Conservation (phyloP, 306 rosid genomes). For the peach (Prunus persica) region DNA sequence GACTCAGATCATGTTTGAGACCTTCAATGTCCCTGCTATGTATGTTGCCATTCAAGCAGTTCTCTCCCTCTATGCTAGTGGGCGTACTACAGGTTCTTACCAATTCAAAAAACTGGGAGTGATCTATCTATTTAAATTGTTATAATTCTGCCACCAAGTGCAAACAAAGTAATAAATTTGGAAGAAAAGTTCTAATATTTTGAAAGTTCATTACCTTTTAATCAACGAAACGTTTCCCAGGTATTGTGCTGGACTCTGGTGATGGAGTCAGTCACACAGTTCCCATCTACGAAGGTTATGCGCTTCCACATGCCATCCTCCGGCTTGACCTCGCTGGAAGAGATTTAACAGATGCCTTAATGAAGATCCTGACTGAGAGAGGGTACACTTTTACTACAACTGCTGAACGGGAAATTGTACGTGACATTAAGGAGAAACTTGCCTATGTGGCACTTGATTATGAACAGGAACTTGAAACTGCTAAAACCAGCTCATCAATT, state of each 20-base stretch:
- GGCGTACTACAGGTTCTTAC: slow-evolving; percentile 38
- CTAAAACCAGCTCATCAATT: slow-evolving; percentile 37
- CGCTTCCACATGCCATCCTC: slow-evolving; percentile 42
- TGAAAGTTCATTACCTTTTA: not conserved
- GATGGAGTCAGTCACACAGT: slow-evolving; percentile 46
- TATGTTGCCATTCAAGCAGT: slow-evolving; percentile 46
- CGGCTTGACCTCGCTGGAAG: slow-evolving; percentile 48
- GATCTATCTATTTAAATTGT: not conserved
- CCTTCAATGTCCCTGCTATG: slow-evolving; percentile 46
- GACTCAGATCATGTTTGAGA: slow-evolving; percentile 49
- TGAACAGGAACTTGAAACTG: slow-evolving; percentile 42
- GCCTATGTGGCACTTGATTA: slow-evolving; percentile 47
- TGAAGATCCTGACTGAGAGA: slow-evolving; percentile 47
- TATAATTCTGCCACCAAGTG: not conserved
- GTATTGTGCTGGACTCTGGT: slow-evolving; percentile 46
- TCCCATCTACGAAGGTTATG: slow-evolving; percentile 40
- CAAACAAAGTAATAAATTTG: not conserved
- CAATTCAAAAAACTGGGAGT: not conserved
- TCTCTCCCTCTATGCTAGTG: slow-evolving; percentile 46
- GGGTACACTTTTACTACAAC: slow-evolving; percentile 42
- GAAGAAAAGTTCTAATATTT: not conserved
- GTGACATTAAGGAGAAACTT: slow-evolving; percentile 44
- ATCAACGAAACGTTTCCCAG: slow-evolving; percentile 6
- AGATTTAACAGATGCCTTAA: slow-evolving; percentile 40
- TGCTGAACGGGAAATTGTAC: slow-evolving; percentile 48